phyloP scores from a whole-genome alignment of 441 rosid genomes.

The Raphanus hybrid region DNA sequence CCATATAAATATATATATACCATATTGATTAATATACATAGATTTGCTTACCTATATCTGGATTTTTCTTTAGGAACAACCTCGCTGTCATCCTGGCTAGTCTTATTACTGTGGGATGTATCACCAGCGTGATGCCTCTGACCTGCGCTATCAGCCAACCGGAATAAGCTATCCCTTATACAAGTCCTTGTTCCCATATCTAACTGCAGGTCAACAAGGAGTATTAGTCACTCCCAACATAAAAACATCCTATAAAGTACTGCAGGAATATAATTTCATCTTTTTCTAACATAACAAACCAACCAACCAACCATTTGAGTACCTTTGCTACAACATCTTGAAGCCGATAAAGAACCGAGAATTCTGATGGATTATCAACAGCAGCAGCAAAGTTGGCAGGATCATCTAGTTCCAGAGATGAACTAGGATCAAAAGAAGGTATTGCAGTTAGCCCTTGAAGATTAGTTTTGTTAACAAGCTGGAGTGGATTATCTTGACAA shows the following conservation, averaged over 20 bases:
- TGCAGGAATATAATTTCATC: slow-evolving; percentile 9
- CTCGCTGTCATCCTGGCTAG: slow-evolving; percentile 60
- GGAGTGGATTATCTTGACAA: slow-evolving; percentile 56
- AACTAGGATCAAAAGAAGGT: slow-evolving; percentile 63
- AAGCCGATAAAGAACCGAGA: slow-evolving; percentile 63
- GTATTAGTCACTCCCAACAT: slow-evolving; percentile 41
- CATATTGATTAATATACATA: slow-evolving; percentile 13
- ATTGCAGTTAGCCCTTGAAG: slow-evolving; percentile 52
- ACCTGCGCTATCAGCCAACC: slow-evolving; percentile 86
- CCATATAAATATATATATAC: background rate
- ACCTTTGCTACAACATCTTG: slow-evolving; percentile 88
- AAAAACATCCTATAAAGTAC: slow-evolving; percentile 30
- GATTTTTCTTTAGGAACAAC: slow-evolving; percentile 49
- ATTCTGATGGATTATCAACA: slow-evolving; percentile 57
- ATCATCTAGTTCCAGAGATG: slow-evolving; percentile 64
- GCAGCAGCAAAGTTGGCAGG: slow-evolving; percentile 55
- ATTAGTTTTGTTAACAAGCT: slow-evolving; percentile 53
- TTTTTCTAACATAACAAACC: slow-evolving; percentile 28
- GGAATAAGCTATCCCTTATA: slow-evolving; percentile 95
- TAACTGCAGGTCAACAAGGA: slow-evolving; percentile 60
- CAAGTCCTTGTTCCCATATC: slow-evolving; percentile 75
- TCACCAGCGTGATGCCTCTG: slow-evolving; percentile 72
- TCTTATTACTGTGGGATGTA: slow-evolving; percentile 57
- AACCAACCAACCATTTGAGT: slow-evolving; percentile 28
- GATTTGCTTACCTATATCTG: slow-evolving; percentile 58